phyloP scores from a whole-genome alignment of 495 filamentous ascomycete species.

The Elasticomyces elasticus region DNA sequence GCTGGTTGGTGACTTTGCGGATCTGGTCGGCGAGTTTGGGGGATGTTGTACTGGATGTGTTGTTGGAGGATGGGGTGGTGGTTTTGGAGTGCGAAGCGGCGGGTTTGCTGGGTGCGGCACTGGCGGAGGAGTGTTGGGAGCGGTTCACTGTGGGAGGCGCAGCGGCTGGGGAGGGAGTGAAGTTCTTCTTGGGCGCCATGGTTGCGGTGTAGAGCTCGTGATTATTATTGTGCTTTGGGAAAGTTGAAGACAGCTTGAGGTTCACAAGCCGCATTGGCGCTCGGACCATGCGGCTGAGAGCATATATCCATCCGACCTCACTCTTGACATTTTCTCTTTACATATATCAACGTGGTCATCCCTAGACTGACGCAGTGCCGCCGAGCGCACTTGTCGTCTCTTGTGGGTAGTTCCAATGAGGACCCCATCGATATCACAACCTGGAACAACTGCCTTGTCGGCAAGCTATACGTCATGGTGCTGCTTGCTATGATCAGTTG shows the following conservation, averaged over 20 bases:
- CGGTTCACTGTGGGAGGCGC: slow-evolving; percentile 2
- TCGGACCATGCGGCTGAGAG: too few relatives aligned
- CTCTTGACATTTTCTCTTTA: too few relatives aligned
- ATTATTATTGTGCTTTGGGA: neutral
- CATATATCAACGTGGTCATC: too few relatives aligned
- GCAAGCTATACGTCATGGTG: too few relatives aligned
- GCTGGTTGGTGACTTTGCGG: neutral
- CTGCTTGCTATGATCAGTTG: too few relatives aligned
- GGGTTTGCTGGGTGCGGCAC: slow-evolving; percentile 5
- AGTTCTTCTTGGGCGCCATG: slow-evolving; percentile 12
- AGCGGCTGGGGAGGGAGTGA: slow-evolving; percentile 7
- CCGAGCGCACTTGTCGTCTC: too few relatives aligned
- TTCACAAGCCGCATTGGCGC: neutral
- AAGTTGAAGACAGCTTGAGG: slow-evolving; percentile 5
- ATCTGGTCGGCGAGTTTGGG: neutral
- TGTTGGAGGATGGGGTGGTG: neutral
- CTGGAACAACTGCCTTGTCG: too few relatives aligned
- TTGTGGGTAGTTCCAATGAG: too few relatives aligned
- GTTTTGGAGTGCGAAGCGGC: neutral
- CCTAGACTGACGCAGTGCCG: too few relatives aligned
- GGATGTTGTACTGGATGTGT: neutral
- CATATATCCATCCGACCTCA: too few relatives aligned
- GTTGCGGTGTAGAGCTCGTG: neutral
- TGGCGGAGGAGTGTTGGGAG: slow-evolving; percentile 10
- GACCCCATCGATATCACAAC: too few relatives aligned